A percentile compares a stretch with the other conserved stretches of the same genome.
Conservation (phyloP, 2,329 filamentous ascomycete genomes). For the Aspergillus quadricinctus region DNA sequence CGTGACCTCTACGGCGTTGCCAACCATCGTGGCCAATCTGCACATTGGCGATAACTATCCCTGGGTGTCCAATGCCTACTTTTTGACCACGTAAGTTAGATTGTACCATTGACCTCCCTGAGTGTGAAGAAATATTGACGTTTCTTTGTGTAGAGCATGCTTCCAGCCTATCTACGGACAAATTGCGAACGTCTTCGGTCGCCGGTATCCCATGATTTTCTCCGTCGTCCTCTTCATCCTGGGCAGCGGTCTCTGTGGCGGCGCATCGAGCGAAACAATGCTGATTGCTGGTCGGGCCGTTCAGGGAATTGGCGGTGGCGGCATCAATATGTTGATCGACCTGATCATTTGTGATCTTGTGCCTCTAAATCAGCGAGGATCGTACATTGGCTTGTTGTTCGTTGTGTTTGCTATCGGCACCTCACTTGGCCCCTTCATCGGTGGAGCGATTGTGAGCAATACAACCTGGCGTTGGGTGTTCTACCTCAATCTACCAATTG, state of each 20-base stretch:
- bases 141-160: not conserved
- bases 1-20: conserved; percentile 38
- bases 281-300: conserved; percentile 51
- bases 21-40: conserved; percentile 31
- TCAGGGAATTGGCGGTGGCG: conserved; percentile 49
- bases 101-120: no score
- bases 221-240: conserved; percentile 45
- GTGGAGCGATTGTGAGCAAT: conserved; percentile 15
- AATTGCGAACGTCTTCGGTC: conserved; percentile 49
- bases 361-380: conserved; percentile 44
- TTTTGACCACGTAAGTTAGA: no score
- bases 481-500: conserved; percentile 22
- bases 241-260: conserved; percentile 51
- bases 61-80: conserved; percentile 25
- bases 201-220: conserved; percentile 38
- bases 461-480: conserved; percentile 27
- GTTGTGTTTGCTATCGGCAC: conserved; percentile 41
- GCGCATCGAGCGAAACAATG: conserved; percentile 38
- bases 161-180: conserved; percentile 50
- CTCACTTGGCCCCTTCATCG: conserved; percentile 27
- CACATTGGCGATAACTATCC: conserved; percentile 28
- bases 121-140: no score
- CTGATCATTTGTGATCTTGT: conserved; percentile 51
- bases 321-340: conserved; percentile 41
- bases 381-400: conserved; percentile 39